Base-by-base conservation (phyloP, 2,329 filamentous ascomycete species). In the Endocalyx cinctus region DNA sequence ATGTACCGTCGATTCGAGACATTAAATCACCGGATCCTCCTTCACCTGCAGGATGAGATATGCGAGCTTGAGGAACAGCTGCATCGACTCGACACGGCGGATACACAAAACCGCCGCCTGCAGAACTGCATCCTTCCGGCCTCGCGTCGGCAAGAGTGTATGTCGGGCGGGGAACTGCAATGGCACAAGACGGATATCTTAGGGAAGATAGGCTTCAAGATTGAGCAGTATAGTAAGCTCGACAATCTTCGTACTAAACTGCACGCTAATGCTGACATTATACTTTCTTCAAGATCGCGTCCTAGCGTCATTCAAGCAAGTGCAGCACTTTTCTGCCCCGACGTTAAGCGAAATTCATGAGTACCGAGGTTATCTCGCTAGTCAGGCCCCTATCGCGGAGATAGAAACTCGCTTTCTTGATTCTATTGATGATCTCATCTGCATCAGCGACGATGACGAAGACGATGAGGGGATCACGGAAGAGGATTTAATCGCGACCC, bases 41-140 rank as follows among this genome's bases (percentile, higher is more conserved):
- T 95, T 0, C 81, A 92, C 42, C 69, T 94, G 12, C 89, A 95
- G 58, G 87, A 94, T 52, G 87, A 94, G 55, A 76, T 95, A 13
- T 70, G 72, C 18, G 83, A 90, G 48, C 67, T 94, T 23, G 88
- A 95, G 58, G 81, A 87, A 49, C 79, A 89, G 37, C 70, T 96
- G 1, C 74, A 77, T 13, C 66, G 69, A 0, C 60, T 92, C 1
- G 89, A 95, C 50, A 63, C 62, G 14, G 60, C 63, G 1, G 74
- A 79, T 45, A 74, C 74, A 0, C 64, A 71, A 39, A 62, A 57
- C 7, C 57, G 67, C 4, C 59, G 63, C 1, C 48, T 64, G 18
- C 60, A 59, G 23, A 62, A 60, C 14, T 58, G 64, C 6, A 65
- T 72, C 14, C 43, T 69, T 4, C 81, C 74, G 4, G 77, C 79